A percentile compares a stretch with the other conserved stretches of the same genome.
Evolutionary conservation across 495 filamentous ascomycete species (phyloP).

Genomic region (Podospora pseudopauciseta): DNA sequence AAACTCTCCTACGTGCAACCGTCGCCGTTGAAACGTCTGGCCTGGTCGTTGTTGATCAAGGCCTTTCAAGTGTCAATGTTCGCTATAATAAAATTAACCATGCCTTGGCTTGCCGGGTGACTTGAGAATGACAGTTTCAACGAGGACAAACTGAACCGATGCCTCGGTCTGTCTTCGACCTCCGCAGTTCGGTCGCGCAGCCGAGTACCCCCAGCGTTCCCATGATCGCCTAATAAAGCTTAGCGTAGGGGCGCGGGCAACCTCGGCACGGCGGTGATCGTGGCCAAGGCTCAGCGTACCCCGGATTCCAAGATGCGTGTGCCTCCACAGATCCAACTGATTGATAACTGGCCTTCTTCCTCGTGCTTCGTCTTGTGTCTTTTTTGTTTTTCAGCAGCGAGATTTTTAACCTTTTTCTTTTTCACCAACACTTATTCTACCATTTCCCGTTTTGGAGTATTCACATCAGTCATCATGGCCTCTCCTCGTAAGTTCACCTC

Average conservation of each 20-base stretch:
- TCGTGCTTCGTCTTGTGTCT: slow-evolving; percentile 3
- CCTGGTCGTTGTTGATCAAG: background rate
- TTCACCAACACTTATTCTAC: slow-evolving; percentile 16
- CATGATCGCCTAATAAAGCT: background rate
- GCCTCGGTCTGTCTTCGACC: background rate
- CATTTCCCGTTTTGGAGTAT: slow-evolving; percentile 11
- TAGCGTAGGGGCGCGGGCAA: background rate
- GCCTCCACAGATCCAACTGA: slow-evolving; percentile 11
- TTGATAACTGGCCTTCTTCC: slow-evolving; percentile 6
- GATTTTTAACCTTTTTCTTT: slow-evolving; percentile 11
- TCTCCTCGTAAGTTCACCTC: slow-evolving; percentile 66
- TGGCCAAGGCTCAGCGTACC: background rate
- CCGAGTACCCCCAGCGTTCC: background rate
- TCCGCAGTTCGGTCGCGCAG: background rate
- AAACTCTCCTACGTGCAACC: background rate
- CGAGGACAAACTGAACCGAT: background rate
- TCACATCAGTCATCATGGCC: slow-evolving; percentile 56
- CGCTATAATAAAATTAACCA: background rate
- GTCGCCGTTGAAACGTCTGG: background rate
- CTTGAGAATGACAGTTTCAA: background rate
- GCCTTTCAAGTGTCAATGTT: background rate
- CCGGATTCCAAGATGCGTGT: slow-evolving; percentile 15
- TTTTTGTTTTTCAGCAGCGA: background rate
- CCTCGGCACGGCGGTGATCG: background rate
- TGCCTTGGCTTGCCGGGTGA: background rate